Percentiles rank a stretch among this genome's conserved stretches.
These are phyloP conservation scores for Colletotrichum musicola DNA, from an alignment of 2,329 filamentous ascomycete species.

Conservation along the genomic window DNA sequence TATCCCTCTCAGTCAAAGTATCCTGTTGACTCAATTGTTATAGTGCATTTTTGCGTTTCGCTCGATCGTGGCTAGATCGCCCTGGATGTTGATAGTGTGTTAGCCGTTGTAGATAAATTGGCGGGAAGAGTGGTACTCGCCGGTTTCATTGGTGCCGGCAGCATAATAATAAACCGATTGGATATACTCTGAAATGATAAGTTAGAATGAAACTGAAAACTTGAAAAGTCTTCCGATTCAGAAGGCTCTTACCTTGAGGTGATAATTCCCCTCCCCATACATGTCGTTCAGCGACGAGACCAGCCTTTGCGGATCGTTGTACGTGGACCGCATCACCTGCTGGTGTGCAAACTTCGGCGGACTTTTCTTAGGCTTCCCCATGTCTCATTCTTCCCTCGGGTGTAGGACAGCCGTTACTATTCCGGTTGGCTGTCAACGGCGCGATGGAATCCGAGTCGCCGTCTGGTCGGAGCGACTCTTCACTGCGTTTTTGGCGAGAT, in stretches of 20 bases:
- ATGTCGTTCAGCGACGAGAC: constrained; percentile 8
- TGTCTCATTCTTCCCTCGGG: too few species aligned
- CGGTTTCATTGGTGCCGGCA: background rate
- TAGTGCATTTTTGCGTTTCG: constrained; percentile 12
- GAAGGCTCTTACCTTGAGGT: constrained; percentile 1
- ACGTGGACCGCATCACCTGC: constrained; percentile 7
- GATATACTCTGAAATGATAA: background rate
- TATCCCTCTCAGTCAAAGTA: too few species aligned
- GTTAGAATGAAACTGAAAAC: background rate
- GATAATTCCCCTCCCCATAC: constrained; percentile 15
- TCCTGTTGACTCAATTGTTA: background rate
- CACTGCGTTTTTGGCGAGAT: constrained; percentile 13
- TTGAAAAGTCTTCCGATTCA: background rate
- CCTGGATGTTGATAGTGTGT: background rate
- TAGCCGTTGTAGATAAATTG: background rate
- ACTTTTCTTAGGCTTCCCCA: too few species aligned
- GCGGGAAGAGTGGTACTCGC: background rate
- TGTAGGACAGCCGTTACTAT: too few species aligned
- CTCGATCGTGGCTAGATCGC: constrained; percentile 11
- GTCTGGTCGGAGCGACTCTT: background rate
- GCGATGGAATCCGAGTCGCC: too few species aligned
- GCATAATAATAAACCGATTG: constrained; percentile 12
- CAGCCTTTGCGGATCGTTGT: constrained; percentile 11
- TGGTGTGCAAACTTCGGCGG: background rate
- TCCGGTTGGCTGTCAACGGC: background rate